A percentile compares a stretch with the other conserved stretches of the same genome.
These are phyloP conservation scores for Saprolegnia parasitica DNA, from an alignment of 352 stramenopile species.

Conservation along the genomic window DNA sequence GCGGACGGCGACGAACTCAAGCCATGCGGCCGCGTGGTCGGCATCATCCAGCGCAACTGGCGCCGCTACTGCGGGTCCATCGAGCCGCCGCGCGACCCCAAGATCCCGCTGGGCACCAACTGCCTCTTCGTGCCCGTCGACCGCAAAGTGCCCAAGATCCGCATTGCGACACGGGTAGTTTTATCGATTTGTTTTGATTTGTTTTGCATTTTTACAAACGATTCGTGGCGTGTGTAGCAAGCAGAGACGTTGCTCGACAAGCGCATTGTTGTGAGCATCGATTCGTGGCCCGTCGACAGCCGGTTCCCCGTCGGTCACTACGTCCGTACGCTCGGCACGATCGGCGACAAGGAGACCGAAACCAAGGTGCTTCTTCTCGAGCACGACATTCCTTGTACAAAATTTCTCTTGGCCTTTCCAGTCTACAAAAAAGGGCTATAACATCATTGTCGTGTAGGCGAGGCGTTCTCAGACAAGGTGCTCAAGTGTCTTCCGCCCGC, in stretches of 20 bases:
- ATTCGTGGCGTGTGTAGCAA: slow-evolving; percentile 37
- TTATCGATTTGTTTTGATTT: background rate
- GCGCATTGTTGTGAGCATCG: slow-evolving; percentile 92
- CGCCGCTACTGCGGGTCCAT: slow-evolving; percentile 92
- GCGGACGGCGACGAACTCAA: slow-evolving; percentile 61
- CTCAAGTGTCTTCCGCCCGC: slow-evolving; percentile 90
- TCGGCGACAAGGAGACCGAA: slow-evolving; percentile 97
- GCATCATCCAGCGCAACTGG: slow-evolving; percentile 92
- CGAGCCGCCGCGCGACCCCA: slow-evolving; percentile 53
- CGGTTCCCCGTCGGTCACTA: slow-evolving; percentile 95
- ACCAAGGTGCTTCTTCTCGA: slow-evolving; percentile 94
- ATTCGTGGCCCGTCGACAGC: slow-evolving; percentile 89
- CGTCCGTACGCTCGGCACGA: slow-evolving; percentile 92
- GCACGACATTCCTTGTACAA: slow-evolving; percentile 90
- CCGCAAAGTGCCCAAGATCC: slow-evolving; percentile 90
- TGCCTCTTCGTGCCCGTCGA: slow-evolving; percentile 84
- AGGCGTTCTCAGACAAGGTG: slow-evolving; percentile 80
- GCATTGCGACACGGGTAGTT: slow-evolving; percentile 81
- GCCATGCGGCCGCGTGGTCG: slow-evolving; percentile 79
- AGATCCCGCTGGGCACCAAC: slow-evolving; percentile 43
- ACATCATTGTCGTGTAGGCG: slow-evolving; percentile 4
- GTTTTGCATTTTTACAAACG: background rate
- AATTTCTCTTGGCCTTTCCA: background rate
- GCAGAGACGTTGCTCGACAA: slow-evolving; percentile 88
- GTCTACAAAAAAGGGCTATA: background rate